A percentile compares a stretch with the other conserved stretches of the same genome.
Conservation (phyloP, 2,329 filamentous ascomycete genomes). For the Penicillium sp. region DNA sequence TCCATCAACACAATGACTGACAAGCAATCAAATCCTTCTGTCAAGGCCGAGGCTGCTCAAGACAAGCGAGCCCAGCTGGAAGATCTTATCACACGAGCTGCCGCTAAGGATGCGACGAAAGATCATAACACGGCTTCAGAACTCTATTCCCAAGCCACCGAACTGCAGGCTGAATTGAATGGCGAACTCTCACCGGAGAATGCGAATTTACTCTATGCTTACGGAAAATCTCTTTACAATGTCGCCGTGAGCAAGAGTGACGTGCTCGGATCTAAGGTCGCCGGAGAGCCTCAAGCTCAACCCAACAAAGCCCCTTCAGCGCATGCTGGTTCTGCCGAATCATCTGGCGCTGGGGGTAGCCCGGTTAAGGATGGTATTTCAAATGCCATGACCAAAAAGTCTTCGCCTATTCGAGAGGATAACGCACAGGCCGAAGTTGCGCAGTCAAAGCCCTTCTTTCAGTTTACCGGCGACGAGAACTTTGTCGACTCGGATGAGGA, state of each 20-base stretch:
- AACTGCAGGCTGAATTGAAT: constrained; percentile 86
- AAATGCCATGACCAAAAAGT: constrained; percentile 18
- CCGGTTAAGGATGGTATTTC: constrained; percentile 30
- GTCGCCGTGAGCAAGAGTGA: constrained; percentile 93
- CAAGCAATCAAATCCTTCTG: constrained; percentile 6
- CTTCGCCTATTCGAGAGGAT: constrained; percentile 15
- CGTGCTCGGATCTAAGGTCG: constrained; percentile 80
- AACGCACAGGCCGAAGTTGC: constrained; percentile 14
- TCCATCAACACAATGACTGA: constrained; percentile 26
- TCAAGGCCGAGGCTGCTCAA: constrained; percentile 13
- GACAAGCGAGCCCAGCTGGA: constrained; percentile 64
- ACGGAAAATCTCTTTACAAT: constrained; percentile 90
- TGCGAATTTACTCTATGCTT: constrained; percentile 89
- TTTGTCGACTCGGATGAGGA: constrained; percentile 73
- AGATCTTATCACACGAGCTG: constrained; percentile 76
- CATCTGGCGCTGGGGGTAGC: constrained; percentile 18
- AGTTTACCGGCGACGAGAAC: constrained; percentile 92
- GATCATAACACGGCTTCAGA: constrained; percentile 85
- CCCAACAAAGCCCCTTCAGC: constrained; percentile 48
- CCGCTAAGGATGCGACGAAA: constrained; percentile 83
- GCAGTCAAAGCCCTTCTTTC: constrained; percentile 68
- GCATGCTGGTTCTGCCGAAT: constrained; percentile 31
- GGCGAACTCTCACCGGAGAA: constrained; percentile 90
- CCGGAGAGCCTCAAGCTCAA: constrained; percentile 57
- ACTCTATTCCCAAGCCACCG: constrained; percentile 81